These are phyloP conservation scores for Colletotrichum musicola DNA, from an alignment of 2,329 filamentous ascomycete genomes.

Conservation along the genomic window DNA sequence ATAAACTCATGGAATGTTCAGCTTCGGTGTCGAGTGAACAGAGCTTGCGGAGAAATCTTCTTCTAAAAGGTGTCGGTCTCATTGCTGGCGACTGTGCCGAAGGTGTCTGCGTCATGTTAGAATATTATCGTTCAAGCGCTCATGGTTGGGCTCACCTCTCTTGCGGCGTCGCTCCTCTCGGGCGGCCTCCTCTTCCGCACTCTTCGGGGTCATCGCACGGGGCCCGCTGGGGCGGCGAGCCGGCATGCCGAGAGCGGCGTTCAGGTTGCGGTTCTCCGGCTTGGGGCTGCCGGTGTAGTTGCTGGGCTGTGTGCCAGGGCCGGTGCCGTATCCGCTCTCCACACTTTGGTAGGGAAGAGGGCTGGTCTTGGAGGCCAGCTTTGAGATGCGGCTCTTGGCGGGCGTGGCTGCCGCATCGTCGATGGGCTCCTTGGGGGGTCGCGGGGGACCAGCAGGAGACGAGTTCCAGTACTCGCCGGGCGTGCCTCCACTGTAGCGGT, in stretches of 20 bases:
- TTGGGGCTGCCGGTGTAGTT: conserved; percentile 66
- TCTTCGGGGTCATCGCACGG: conserved; percentile 71
- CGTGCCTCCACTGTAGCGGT: conserved; percentile 61
- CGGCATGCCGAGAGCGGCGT: conserved; percentile 64
- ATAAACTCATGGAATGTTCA: conserved; percentile 27
- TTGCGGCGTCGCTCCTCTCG: conserved; percentile 65
- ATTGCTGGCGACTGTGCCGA: conserved; percentile 64
- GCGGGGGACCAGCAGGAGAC: conserved; percentile 63
- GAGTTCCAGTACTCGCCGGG: conserved; percentile 60
- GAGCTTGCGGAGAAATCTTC: conserved; percentile 22
- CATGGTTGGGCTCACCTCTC: conserved; percentile 60
- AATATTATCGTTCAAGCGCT: not conserved
- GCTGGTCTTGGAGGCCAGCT: conserved; percentile 64
- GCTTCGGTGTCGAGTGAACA: conserved; percentile 9
- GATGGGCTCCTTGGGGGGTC: conserved; percentile 74
- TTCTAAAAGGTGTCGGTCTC: conserved; percentile 67
- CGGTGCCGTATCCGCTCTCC: conserved; percentile 66
- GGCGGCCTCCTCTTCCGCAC: conserved; percentile 59
- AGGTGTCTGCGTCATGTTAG: conserved; percentile 59
- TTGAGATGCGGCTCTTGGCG: conserved; percentile 61
- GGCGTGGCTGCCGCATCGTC: conserved; percentile 58
- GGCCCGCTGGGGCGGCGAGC: conserved; percentile 68
- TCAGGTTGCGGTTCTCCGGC: conserved; percentile 70
- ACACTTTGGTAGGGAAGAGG: conserved; percentile 69
- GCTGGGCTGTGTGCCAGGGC: conserved; percentile 58